These are phyloP conservation scores for Leccinum uliginosum DNA, from an alignment of 768 basidiomycete species.

Conservation along the genomic window DNA sequence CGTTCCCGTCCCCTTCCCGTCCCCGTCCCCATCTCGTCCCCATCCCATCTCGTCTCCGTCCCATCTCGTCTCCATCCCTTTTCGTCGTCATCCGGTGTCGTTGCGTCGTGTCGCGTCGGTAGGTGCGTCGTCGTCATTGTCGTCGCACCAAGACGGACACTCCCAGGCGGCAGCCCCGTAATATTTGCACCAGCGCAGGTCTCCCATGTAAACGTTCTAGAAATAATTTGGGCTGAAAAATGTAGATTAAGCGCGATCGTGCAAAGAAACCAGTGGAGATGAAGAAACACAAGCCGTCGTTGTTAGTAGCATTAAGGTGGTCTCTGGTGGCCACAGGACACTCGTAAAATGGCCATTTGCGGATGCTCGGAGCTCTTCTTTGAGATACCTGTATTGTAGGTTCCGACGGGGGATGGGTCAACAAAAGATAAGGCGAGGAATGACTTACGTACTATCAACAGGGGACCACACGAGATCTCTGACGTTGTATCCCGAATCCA, in stretches of 20 bases:
- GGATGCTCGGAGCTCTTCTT: conserved; percentile 74
- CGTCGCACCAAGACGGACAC: too few species aligned
- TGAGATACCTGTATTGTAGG: conserved; percentile 67
- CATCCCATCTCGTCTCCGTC: too few species aligned
- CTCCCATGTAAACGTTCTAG: conserved; percentile 72
- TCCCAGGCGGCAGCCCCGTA: conserved; percentile 30
- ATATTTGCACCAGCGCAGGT: conserved; percentile 71
- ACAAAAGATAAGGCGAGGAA: background rate
- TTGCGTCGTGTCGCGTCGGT: too few species aligned
- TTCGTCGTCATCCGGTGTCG: too few species aligned
- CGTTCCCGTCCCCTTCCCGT: too few species aligned
- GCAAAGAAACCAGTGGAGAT: background rate
- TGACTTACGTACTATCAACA: conserved; percentile 53
- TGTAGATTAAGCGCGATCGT: conserved; percentile 1
- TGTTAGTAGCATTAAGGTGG: conserved; percentile 59
- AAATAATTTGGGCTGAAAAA: conserved; percentile 47
- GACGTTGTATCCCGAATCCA: conserved; percentile 64
- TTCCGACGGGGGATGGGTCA: conserved; percentile 3
- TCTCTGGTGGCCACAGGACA: conserved; percentile 86
- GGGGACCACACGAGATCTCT: conserved; percentile 81
- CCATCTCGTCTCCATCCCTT: too few species aligned
- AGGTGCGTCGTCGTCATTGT: too few species aligned
- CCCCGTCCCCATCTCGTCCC: too few species aligned
- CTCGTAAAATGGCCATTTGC: conserved; percentile 58
- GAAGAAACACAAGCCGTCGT: conserved; percentile 56